Base-by-base conservation (phyloP, 306 rosid genomes). In the Erythrophleum fordii region DNA sequence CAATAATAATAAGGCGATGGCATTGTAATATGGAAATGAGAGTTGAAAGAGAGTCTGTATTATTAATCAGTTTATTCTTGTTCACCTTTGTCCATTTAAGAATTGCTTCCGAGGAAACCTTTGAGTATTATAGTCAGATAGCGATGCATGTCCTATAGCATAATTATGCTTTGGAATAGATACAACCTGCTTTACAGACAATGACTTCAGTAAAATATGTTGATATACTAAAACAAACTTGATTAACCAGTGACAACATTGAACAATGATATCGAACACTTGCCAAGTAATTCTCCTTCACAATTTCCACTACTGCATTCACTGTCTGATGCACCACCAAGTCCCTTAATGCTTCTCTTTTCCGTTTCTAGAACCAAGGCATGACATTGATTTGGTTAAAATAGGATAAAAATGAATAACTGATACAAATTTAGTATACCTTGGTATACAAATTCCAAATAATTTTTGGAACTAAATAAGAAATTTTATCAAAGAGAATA, bases 211-310 rank as follows among this genome's bases (percentile, higher is more conserved):
- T 73, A 25, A 62, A 72, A 39, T 31, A 39, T 31, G 49, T 62
- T 65, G 42, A 37, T 45, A 42, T 37, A 75, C 81, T 62, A 14
- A n/a, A 37, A 74, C 45, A 45, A 62, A 58, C 13, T 69, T 74
- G 68, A 75, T 29, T 20, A 59, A 61, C 28, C 73, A 23, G 55
- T 35, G 53, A 81, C 26, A 78, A 80, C 29, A 69, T 22, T 64
- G 39, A 83, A 69, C 13, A 83, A 17, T 11, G 76, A 56, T 23
- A 29, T 49, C 11, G 73, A 68, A 73, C 55, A 90, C 99, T 89
- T 89, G 80, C 99, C 97, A 93, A 70, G 89, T 95, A 95, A 85
- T 87, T 88, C 72, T 95, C 97, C 85, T 91, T 95, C 78, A 89
- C 94, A 75, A 91, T 81, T 90, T 95, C 98, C 69, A 95, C 97